Evolutionary conservation across 306 rosid species (phyloP).

Genomic region (Abrus precatorius): DNA sequence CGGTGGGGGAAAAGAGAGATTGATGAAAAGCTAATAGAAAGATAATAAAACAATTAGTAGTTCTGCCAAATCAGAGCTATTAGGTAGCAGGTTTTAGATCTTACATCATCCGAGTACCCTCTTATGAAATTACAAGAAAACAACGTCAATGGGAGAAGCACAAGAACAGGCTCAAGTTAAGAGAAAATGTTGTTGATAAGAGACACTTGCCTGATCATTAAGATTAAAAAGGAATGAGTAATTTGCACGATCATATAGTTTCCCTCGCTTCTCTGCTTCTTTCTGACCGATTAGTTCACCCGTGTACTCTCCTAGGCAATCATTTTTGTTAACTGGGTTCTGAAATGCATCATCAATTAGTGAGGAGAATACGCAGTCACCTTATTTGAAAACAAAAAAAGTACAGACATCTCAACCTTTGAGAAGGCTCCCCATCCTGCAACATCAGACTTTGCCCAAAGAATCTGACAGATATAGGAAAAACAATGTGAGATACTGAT

Average conservation of each 20-base stretch:
- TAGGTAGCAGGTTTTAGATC: not conserved
- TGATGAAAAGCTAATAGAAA: slow-evolving; percentile 11
- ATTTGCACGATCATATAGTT: slow-evolving; percentile 76
- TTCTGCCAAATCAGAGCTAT: not conserved
- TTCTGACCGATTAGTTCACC: slow-evolving; percentile 78
- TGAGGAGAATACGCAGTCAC: slow-evolving; percentile 20
- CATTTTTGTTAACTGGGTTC: slow-evolving; percentile 82
- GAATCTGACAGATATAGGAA: slow-evolving; percentile 64
- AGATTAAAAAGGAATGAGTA: slow-evolving; percentile 84
- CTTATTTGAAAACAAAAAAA: not conserved
- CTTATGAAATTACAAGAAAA: not conserved
- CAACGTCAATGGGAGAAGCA: not conserved
- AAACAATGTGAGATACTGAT: slow-evolving; percentile 13
- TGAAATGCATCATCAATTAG: slow-evolving; percentile 58
- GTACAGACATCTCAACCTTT: slow-evolving; percentile 62
- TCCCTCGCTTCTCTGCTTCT: slow-evolving; percentile 90
- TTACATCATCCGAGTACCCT: not conserved
- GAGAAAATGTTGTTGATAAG: not conserved
- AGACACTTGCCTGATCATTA: slow-evolving; percentile 77
- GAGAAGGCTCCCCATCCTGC: slow-evolving; percentile 96
- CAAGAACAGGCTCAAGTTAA: not conserved
- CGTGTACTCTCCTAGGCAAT: slow-evolving; percentile 86
- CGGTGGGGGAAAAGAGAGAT: not conserved
- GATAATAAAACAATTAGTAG: not conserved
- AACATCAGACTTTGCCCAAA: slow-evolving; percentile 79